These are phyloP conservation scores for Phytophthora cryptogea DNA, from an alignment of 352 stramenopile genomes.

Conservation along the genomic window DNA sequence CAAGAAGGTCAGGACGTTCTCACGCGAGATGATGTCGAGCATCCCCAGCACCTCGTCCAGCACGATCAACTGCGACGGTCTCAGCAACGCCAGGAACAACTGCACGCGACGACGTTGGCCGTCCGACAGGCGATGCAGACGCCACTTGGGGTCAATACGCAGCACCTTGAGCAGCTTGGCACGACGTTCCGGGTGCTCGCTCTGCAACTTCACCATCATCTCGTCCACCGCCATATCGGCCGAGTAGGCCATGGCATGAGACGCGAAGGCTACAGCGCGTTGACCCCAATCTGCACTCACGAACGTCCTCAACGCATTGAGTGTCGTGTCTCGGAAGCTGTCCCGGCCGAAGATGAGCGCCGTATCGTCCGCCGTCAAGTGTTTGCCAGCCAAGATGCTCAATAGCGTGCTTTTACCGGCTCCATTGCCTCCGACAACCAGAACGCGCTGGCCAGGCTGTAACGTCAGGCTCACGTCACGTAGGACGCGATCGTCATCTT, in stretches of 20 bases:
- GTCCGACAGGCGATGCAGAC: slow-evolving; percentile 82
- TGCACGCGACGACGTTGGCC: slow-evolving; percentile 93
- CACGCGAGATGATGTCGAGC: slow-evolving; percentile 95
- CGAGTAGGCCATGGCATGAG: slow-evolving; percentile 83
- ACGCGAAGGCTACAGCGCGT: slow-evolving; percentile 95
- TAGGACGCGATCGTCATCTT: slow-evolving; percentile 79
- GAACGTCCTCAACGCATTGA: slow-evolving; percentile 94
- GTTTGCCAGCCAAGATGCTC: slow-evolving; percentile 93
- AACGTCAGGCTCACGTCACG: slow-evolving; percentile 88
- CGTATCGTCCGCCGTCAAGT: slow-evolving; percentile 91
- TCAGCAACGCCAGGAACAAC: slow-evolving; percentile 95
- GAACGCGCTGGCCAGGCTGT: slow-evolving; percentile 81
- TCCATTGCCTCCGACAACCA: slow-evolving; percentile 96
- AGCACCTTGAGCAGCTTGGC: slow-evolving; percentile 94
- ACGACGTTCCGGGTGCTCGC: slow-evolving; percentile 93
- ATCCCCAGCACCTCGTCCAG: slow-evolving; percentile 98
- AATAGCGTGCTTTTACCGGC: slow-evolving; percentile 96
- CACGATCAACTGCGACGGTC: slow-evolving; percentile 96
- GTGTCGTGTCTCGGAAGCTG: slow-evolving; percentile 94
- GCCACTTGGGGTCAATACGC: slow-evolving; percentile 94
- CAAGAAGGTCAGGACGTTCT: slow-evolving; percentile 94
- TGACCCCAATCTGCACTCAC: slow-evolving; percentile 97
- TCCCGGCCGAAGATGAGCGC: slow-evolving; percentile 87
- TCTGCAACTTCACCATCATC: slow-evolving; percentile 97
- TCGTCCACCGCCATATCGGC: slow-evolving; percentile 96